Base-by-base conservation (phyloP, 2,329 filamentous ascomycete species). In the Cladosporium sp. region DNA sequence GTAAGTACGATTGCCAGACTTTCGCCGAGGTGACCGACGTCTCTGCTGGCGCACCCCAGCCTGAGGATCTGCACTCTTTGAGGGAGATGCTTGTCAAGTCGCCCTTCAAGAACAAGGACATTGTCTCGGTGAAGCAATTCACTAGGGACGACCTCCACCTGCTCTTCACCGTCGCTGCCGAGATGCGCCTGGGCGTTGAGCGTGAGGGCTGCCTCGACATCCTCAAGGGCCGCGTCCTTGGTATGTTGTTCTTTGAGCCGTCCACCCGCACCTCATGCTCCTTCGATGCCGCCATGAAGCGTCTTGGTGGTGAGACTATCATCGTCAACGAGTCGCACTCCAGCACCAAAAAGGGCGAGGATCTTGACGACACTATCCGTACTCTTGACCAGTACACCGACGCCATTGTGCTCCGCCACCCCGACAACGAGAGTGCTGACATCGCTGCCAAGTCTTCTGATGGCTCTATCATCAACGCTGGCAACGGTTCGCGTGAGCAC, bases 221-320 rank as follows among this genome's bases (percentile, higher is more conserved):
- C 65, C 87, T 99, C 68, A 91, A 91, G 73, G 93, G 93, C 31
- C 89, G 91, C 55, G 87, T 99, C 14, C 85, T 99, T 44, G 92
- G 90, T 80, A 95, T 92, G 2, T 88, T 99, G 82, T 99, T 99
- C 86, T 99, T 93, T 79, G 95, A 99, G 84, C 95, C 95, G 1
- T 98, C 94, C 0, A 99, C 95, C 2, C 88, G 95, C 64, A 99
- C 95, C 5, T 97, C 94, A 14, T 88, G 91, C 44, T 99, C 95
- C 3, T 99, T 99, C 73, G 95, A 99, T 76, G 91, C 94, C 65
- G 95, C 95, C 50, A 99, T 99, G 95, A 96, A 99, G 84, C 91
- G 96, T 62, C 89, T 99, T 5, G 95, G 95, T 71, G 95, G 95
- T 57, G 87, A 92, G 58, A 94, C 91, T 3, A 86, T 99, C 63